Conservation (phyloP, 179 eudicot species). For the Beta lomatogona region DNA sequence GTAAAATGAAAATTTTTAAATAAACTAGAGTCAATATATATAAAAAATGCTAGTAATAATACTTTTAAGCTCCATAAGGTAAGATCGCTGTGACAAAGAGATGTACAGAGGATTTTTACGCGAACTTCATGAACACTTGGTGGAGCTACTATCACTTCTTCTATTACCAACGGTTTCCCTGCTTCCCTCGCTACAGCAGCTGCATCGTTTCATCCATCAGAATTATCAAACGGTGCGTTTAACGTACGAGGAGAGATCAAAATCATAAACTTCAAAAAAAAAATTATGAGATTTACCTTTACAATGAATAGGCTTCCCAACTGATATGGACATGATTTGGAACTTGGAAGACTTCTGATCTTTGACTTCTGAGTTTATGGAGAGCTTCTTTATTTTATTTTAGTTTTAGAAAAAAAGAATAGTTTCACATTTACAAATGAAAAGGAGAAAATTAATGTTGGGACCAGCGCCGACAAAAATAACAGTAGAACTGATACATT, state of each 20-base stretch:
- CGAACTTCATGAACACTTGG: constrained; percentile 72
- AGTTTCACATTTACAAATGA: too few species aligned
- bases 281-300: constrained; percentile 22
- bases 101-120: constrained; percentile 67
- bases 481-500: too few species aligned
- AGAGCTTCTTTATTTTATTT: too few species aligned
- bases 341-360: too few species aligned
- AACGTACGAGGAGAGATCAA: too few species aligned
- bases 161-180: constrained; percentile 74
- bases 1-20: background rate
- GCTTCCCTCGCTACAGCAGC: constrained; percentile 70
- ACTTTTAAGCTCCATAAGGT: constrained; percentile 65
- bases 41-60: background rate
- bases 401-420: too few species aligned
- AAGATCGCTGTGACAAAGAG: constrained; percentile 78
- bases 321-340: constrained; percentile 7
- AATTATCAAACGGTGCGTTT: background rate
- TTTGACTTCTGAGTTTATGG: background rate
- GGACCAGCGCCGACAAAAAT: too few species aligned
- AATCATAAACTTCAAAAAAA: too few species aligned
- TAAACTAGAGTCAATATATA: too few species aligned
- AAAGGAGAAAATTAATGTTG: too few species aligned
- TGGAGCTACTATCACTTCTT: constrained; percentile 66
- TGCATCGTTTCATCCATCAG: constrained; percentile 20
- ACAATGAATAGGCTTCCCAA: constrained; percentile 29